These are phyloP conservation scores for Calonectria hawksworthii DNA, from an alignment of 2,329 filamentous ascomycete genomes.

Conservation along the genomic window DNA sequence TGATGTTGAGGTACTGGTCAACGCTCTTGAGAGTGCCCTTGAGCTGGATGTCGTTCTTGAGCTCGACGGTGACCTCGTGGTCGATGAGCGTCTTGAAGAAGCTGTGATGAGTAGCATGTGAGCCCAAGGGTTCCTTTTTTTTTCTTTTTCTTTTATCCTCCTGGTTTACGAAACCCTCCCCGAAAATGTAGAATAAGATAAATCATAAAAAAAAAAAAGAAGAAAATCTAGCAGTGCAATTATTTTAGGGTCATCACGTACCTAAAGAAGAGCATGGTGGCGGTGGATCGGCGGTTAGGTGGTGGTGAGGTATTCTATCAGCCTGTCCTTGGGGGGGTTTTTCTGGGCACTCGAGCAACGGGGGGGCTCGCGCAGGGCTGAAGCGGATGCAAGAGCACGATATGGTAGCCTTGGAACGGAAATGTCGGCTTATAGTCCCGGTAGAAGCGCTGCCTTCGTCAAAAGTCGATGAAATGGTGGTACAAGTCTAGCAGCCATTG, in stretches of 20 bases:
- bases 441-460: slow-evolving; percentile 17
- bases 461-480: slow-evolving; percentile 16
- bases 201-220: background rate
- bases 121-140: background rate
- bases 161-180: background rate
- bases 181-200: background rate
- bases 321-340: background rate
- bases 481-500: background rate
- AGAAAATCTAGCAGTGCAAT: background rate
- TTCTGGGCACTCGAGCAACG: background rate
- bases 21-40: slow-evolving; percentile 96
- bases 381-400: background rate
- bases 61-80: slow-evolving; percentile 96
- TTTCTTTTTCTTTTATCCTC: background rate
- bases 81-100: slow-evolving; percentile 99
- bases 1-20: slow-evolving; percentile 99
- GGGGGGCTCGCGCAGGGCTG: background rate
- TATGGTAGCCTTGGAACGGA: background rate
- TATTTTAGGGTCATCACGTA: slow-evolving; percentile 34
- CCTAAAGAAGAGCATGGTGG: slow-evolving; percentile 63
- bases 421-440: slow-evolving; percentile 21
- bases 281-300: background rate
- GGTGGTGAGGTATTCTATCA: slow-evolving; percentile 5
- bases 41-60: slow-evolving; percentile 99
- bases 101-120: slow-evolving; percentile 59